These are phyloP conservation scores for Sisymbrium altissimum DNA, from an alignment of 345 rosid genomes.

Conservation along the genomic window DNA sequence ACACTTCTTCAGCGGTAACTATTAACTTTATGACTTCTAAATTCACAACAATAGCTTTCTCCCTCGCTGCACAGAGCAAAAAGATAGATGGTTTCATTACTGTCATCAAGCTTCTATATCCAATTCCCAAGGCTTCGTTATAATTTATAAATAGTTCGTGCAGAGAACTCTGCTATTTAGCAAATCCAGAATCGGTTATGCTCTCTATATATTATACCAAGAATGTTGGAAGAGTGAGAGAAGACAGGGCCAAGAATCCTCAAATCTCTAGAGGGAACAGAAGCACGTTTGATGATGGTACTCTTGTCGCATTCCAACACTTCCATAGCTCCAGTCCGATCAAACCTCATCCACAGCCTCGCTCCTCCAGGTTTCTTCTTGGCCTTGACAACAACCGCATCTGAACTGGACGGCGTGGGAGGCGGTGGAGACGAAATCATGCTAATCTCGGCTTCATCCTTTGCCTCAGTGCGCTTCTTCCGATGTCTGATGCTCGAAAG, in stretches of 20 bases:
- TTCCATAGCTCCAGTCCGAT: slow-evolving; percentile 69
- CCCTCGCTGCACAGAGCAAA: slow-evolving; percentile 52
- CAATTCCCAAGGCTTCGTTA: too few relatives aligned
- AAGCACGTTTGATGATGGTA: slow-evolving; percentile 61
- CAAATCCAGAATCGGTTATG: background rate
- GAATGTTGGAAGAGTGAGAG: slow-evolving; percentile 84
- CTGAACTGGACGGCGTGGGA: slow-evolving; percentile 3
- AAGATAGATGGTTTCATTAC: background rate
- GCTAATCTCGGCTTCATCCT: slow-evolving; percentile 12
- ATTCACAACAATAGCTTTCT: slow-evolving; percentile 88
- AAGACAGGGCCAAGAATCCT: slow-evolving; percentile 91
- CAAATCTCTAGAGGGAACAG: slow-evolving; percentile 90
- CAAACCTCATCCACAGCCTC: slow-evolving; percentile 90
- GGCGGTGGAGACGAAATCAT: slow-evolving; percentile 30
- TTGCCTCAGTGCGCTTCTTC: slow-evolving; percentile 35
- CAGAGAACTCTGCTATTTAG: background rate
- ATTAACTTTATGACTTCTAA: slow-evolving; percentile 77
- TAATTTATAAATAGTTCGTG: too few relatives aligned
- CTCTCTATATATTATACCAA: slow-evolving; percentile 18
- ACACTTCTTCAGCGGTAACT: slow-evolving; percentile 80
- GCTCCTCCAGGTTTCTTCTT: slow-evolving; percentile 92
- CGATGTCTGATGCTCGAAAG: slow-evolving; percentile 40
- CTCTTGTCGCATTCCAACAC: slow-evolving; percentile 82
- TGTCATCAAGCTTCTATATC: background rate
- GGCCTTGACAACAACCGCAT: slow-evolving; percentile 42